Evolutionary conservation across 169 alveolate genomes (phyloP).

Genomic region (Plasmodium cynomolgi): DNA sequence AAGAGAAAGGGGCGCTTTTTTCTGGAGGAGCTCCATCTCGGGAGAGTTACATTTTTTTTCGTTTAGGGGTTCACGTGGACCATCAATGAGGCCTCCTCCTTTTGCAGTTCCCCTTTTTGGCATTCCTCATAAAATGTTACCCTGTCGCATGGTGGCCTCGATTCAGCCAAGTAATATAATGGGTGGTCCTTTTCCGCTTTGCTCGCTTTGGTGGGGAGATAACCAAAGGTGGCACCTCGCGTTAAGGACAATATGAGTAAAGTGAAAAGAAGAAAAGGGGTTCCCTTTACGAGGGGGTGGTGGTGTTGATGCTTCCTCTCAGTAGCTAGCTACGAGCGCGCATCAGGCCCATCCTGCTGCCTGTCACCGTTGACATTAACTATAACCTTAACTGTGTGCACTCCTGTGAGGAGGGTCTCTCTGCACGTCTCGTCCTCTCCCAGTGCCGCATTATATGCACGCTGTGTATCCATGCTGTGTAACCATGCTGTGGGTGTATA

Average conservation of each 20-base stretch:
- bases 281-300: background rate
- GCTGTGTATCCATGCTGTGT: too few relatives aligned
- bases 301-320: background rate
- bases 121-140: background rate
- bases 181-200: background rate
- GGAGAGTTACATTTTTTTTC: background rate
- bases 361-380: background rate
- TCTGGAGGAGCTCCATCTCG: background rate
- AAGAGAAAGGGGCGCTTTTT: background rate
- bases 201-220: background rate
- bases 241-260: background rate
- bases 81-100: background rate
- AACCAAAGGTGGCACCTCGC: background rate
- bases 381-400: background rate
- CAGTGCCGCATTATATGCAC: background rate
- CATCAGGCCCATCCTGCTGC: background rate
- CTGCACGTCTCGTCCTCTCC: background rate
- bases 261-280: background rate
- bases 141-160: background rate
- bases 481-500: background rate
- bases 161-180: background rate
- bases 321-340: background rate
- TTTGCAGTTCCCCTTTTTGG: background rate
- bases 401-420: background rate
- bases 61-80: background rate